Evolutionary conservation across 495 filamentous ascomycete species (phyloP).

Genomic region (Sporormia fimetaria): DNA sequence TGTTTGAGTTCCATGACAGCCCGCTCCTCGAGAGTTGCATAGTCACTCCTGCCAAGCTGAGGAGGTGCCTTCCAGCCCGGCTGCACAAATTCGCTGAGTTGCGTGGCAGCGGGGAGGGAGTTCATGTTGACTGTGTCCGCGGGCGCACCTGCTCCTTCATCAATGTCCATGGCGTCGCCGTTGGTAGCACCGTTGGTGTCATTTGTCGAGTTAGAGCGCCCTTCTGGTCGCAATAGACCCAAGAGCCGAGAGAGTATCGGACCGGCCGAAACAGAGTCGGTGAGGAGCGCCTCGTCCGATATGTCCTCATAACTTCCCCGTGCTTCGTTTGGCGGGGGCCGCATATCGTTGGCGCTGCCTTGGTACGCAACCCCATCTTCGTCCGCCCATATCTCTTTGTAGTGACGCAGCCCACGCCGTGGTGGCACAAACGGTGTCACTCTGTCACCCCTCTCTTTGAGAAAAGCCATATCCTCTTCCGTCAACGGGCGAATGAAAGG

Average conservation of each 20-base stretch:
- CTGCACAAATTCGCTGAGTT: constrained; percentile 59
- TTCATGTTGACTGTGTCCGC: constrained; percentile 29
- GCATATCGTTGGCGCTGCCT: constrained; percentile 52
- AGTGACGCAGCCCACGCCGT: constrained; percentile 69
- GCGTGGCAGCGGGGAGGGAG: constrained; percentile 55
- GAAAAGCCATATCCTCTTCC: constrained; percentile 90
- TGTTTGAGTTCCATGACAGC: constrained; percentile 85
- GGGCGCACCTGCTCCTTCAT: constrained; percentile 38
- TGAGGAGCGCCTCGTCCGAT: constrained; percentile 73
- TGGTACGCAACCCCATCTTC: constrained; percentile 71
- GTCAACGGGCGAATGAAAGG: constrained; percentile 81
- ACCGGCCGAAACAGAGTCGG: constrained; percentile 80
- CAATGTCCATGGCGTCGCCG: constrained; percentile 42
- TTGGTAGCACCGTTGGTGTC: constrained; percentile 39
- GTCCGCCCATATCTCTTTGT: constrained; percentile 83
- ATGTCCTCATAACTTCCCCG: constrained; percentile 75
- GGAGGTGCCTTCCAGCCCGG: constrained; percentile 41
- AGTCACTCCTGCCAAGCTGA: constrained; percentile 57
- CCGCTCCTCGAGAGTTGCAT: constrained; percentile 75
- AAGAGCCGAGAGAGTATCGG: constrained; percentile 77
- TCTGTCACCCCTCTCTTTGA: constrained; percentile 83
- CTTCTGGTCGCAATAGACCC: constrained; percentile 70
- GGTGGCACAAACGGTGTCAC: constrained; percentile 74
- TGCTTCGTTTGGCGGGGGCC: constrained; percentile 61
- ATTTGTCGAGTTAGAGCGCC: constrained; percentile 49